Percentiles rank a stretch among this genome's conserved stretches.
Evolutionary conservation across 2,329 filamentous ascomycete genomes (phyloP).

Genomic region (Clarireedia homoeocarpa): DNA sequence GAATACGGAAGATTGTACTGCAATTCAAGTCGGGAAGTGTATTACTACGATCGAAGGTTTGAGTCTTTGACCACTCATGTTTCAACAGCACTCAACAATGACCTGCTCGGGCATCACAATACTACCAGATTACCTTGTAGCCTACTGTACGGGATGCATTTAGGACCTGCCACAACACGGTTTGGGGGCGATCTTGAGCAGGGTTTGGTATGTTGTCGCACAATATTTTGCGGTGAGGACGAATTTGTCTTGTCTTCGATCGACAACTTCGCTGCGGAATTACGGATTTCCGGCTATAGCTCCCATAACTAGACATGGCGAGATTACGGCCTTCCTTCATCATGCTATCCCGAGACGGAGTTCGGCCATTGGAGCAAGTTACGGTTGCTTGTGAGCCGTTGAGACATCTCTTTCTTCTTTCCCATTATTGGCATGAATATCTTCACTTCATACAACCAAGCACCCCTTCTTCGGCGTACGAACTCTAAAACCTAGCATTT

Average conservation of each 20-base stretch:
- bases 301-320: not conserved
- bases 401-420: not conserved
- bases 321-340: not conserved
- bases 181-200: conserved; percentile 2
- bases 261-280: not conserved
- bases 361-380: not conserved
- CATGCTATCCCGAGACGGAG: not conserved
- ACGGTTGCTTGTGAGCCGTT: not conserved
- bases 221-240: conserved; percentile 6
- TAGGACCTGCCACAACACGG: not conserved
- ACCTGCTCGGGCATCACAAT: not conserved
- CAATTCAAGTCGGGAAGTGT: not conserved
- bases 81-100: not conserved
- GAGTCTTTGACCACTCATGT: not conserved
- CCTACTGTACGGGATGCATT: not conserved
- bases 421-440: not conserved
- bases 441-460: not conserved
- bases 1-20: not conserved
- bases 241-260: not conserved
- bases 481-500: not conserved
- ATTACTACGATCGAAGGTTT: not conserved
- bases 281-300: not conserved
- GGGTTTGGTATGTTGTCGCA: conserved; percentile 1
- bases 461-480: not conserved
- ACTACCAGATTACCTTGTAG: not conserved